Conservation (phyloP, 306 rosid species). For the Elaeagnus macrophylla region DNA sequence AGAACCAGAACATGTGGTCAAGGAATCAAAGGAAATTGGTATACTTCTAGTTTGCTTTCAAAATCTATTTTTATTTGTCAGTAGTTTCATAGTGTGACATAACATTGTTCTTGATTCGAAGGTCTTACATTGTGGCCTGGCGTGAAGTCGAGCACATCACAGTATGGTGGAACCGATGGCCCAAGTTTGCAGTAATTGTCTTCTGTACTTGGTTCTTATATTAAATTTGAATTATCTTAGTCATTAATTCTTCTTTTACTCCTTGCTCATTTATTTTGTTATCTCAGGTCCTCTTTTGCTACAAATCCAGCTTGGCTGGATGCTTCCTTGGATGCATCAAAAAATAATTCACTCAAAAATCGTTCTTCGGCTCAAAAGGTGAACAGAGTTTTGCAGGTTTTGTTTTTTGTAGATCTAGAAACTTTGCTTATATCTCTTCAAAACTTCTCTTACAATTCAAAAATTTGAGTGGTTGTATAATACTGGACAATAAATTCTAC, state of each 20-base stretch:
- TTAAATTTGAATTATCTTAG: not conserved
- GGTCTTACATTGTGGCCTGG: slow-evolving; percentile 38
- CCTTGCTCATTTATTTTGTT: slow-evolving; percentile 2
- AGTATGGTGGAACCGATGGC: slow-evolving; percentile 9
- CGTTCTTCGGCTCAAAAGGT: slow-evolving; percentile 27
- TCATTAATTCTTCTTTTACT: not conserved
- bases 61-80: not conserved
- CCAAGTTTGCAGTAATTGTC: slow-evolving; percentile 16
- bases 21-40: slow-evolving; percentile 36
- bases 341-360: slow-evolving; percentile 12
- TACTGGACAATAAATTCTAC: slow-evolving; percentile 11
- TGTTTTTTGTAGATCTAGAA: not conserved
- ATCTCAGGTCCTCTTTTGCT: slow-evolving; percentile 26
- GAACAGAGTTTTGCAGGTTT: not conserved
- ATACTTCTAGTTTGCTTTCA: not conserved
- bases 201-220: slow-evolving; percentile 8
- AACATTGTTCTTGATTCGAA: slow-evolving; percentile 10
- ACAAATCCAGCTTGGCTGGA: slow-evolving; percentile 24
- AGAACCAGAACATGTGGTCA: slow-evolving; percentile 19
- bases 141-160: slow-evolving; percentile 18
- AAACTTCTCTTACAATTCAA: not conserved
- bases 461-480: slow-evolving; percentile 1
- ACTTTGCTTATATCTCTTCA: not conserved
- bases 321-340: slow-evolving; percentile 10
- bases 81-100: not conserved